Conservation (phyloP, 441 rosid genomes). For the Brassica hybrid region DNA sequence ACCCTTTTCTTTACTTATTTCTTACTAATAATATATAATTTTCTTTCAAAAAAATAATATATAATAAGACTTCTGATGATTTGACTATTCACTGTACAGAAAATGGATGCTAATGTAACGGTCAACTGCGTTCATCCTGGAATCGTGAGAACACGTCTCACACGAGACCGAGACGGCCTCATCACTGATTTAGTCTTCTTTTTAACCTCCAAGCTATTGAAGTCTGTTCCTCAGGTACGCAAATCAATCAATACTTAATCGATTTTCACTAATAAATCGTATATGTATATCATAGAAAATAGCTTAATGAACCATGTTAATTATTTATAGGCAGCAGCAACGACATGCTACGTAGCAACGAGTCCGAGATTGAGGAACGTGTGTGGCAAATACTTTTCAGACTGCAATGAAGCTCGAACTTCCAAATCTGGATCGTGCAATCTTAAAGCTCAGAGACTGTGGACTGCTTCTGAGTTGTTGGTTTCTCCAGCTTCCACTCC, state of each 20-base stretch:
- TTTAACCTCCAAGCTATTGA: slow-evolving; percentile 81
- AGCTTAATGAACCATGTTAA: neutral
- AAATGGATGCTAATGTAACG: slow-evolving; percentile 79
- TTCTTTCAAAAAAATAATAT: no score
- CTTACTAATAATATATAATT: neutral
- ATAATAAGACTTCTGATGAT: neutral
- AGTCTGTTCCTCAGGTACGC: slow-evolving; percentile 86
- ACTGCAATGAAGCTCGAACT: slow-evolving; percentile 75
- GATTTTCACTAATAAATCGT: neutral
- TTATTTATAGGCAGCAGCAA: slow-evolving; percentile 71
- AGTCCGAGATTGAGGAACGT: slow-evolving; percentile 58
- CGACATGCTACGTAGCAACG: slow-evolving; percentile 80
- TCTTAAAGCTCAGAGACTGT: slow-evolving; percentile 62
- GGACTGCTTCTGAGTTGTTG: slow-evolving; percentile 81
- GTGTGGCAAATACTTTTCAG: slow-evolving; percentile 78
- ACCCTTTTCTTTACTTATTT: neutral
- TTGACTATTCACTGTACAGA: slow-evolving; percentile 45
- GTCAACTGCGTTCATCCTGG: slow-evolving; percentile 95
- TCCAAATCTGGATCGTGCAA: slow-evolving; percentile 70
- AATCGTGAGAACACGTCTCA: slow-evolving; percentile 84
- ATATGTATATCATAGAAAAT: neutral
- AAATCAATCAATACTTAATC: neutral
- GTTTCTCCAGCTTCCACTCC: slow-evolving; percentile 45
- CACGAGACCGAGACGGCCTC: slow-evolving; percentile 88
- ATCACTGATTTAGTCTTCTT: slow-evolving; percentile 80